Percentiles rank a stretch among this genome's conserved stretches.
Conservation (phyloP, 2,329 filamentous ascomycete species). For the Berkeleyomyces rouxiae region DNA sequence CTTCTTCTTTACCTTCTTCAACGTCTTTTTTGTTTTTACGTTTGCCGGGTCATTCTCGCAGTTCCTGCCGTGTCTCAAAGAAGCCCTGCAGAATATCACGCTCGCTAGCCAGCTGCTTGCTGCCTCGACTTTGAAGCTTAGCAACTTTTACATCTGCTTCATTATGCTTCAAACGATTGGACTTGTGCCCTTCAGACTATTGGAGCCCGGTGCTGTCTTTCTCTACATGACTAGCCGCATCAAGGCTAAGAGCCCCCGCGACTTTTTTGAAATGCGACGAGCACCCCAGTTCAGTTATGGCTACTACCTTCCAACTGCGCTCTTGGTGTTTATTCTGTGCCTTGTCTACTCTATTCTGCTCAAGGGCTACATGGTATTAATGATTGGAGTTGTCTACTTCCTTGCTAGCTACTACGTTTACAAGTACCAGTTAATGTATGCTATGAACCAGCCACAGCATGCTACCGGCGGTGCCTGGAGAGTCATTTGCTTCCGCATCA, state of each 20-base stretch:
- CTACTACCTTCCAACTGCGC: conserved; percentile 82
- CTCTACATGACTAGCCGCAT: conserved; percentile 69
- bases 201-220: conserved; percentile 74
- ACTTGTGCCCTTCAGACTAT: conserved; percentile 75
- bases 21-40: conserved; percentile 91
- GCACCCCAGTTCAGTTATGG: conserved; percentile 89
- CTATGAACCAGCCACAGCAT: conserved; percentile 94
- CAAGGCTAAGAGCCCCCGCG: conserved; percentile 71
- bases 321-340: conserved; percentile 89
- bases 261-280: conserved; percentile 65
- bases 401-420: conserved; percentile 72
- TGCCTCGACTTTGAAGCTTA: conserved; percentile 53
- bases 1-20: conserved; percentile 99
- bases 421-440: conserved; percentile 94
- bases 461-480: conserved; percentile 88
- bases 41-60: conserved; percentile 68
- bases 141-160: conserved; percentile 81
- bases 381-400: conserved; percentile 74
- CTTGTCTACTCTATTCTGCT: conserved; percentile 83
- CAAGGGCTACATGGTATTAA: conserved; percentile 62
- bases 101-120: conserved; percentile 63
- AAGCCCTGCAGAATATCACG: conserved; percentile 63
- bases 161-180: conserved; percentile 90
- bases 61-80: conserved; percentile 54
- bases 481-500: conserved; percentile 85